Percentiles rank a stretch among this genome's conserved stretches.
Conservation (phyloP, 129 eudicot genomes). For the Flaveria robusta region DNA sequence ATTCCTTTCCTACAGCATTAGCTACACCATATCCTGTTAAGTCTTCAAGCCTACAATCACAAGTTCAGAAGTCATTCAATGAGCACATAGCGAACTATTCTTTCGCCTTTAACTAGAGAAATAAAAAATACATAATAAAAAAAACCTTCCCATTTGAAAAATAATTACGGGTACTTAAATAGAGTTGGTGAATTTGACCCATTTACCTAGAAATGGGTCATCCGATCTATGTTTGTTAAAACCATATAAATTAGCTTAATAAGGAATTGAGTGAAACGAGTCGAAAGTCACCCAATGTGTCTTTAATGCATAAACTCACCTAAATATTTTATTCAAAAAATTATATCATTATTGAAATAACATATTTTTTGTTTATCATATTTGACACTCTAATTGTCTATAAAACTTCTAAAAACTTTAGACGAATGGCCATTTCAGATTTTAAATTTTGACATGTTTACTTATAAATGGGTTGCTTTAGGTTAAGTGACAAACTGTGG, state of each 20-base stretch:
- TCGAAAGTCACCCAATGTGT: too few relatives aligned
- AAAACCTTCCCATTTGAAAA: not conserved
- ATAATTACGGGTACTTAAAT: not conserved
- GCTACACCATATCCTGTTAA: conserved; percentile 85
- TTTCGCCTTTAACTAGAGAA: too few relatives aligned
- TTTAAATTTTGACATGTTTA: not conserved
- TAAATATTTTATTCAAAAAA: too few relatives aligned
- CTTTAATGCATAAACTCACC: too few relatives aligned
- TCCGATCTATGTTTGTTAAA: too few relatives aligned
- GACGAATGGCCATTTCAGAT: not conserved
- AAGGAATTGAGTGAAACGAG: too few relatives aligned
- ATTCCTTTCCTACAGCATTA: conserved; percentile 56
- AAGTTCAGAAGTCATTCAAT: too few relatives aligned
- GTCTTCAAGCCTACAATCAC: conserved; percentile 78
- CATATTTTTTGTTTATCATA: too few relatives aligned
- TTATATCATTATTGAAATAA: too few relatives aligned
- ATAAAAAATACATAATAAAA: not conserved
- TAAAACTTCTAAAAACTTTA: not conserved
- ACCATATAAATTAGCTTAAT: too few relatives aligned
- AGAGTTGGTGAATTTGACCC: not conserved
- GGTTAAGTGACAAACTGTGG: too few relatives aligned
- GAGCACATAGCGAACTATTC: too few relatives aligned
- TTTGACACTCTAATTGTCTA: not conserved
- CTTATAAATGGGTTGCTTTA: not conserved
- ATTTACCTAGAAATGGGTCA: not conserved